These are phyloP conservation scores for Lithospermum erythrorhizon DNA, from an alignment of 257 asterid genomes.

Conservation along the genomic window DNA sequence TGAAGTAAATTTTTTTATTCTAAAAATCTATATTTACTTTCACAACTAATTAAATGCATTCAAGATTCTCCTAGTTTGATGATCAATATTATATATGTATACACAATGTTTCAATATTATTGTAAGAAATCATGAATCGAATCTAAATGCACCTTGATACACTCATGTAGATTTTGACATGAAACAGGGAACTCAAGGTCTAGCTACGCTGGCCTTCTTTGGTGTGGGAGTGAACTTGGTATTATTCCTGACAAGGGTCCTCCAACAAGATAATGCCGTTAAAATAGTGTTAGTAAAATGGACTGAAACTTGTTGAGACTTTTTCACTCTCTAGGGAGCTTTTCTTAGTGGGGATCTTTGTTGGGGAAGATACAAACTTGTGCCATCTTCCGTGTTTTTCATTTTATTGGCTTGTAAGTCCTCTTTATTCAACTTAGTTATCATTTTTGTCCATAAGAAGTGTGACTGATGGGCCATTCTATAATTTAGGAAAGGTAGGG, in stretches of 20 bases:
- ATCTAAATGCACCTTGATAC: not conserved
- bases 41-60: too few species aligned
- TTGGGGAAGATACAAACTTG: constrained; percentile 34
- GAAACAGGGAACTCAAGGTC: constrained; percentile 32
- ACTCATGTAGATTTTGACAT: not conserved
- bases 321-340: constrained; percentile 34
- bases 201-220: constrained; percentile 34
- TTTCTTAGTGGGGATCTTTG: constrained; percentile 40
- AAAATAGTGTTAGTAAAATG: constrained; percentile 40
- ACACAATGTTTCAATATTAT: too few species aligned
- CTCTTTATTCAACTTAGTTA: not conserved
- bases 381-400: constrained; percentile 28
- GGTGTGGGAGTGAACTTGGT: constrained; percentile 40
- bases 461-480: too few species aligned
- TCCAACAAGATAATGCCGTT: constrained; percentile 31
- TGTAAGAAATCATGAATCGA: too few species aligned
- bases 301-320: constrained; percentile 35
- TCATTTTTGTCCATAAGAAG: too few species aligned
- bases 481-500: constrained; percentile 15
- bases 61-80: too few species aligned
- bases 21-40: too few species aligned
- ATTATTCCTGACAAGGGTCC: constrained; percentile 29
- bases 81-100: too few species aligned
- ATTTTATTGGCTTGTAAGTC: constrained; percentile 24
- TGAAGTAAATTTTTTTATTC: too few species aligned